phyloP scores from a whole-genome alignment of 257 asterid species.

The Ilex aquifolium region DNA sequence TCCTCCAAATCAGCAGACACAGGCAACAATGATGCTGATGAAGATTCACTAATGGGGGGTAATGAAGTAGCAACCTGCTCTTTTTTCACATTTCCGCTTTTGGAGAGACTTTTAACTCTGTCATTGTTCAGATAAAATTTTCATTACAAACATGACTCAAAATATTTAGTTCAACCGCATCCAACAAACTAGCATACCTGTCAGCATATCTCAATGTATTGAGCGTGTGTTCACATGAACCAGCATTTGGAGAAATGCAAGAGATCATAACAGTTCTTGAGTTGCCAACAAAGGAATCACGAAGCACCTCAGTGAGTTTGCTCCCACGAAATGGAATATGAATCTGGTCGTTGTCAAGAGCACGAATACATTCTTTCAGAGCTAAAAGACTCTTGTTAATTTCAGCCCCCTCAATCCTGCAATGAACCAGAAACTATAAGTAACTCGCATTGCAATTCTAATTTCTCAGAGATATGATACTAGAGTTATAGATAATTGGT shows the following conservation, averaged over 20 bases:
- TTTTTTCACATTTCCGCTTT: constrained; percentile 70
- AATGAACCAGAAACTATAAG: constrained; percentile 10
- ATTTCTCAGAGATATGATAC: too few species aligned
- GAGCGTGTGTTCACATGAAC: constrained; percentile 97
- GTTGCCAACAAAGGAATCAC: constrained; percentile 96
- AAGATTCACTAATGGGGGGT: constrained; percentile 47
- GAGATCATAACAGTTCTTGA: constrained; percentile 97
- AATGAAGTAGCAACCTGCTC: constrained; percentile 54
- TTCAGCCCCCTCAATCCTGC: constrained; percentile 99
- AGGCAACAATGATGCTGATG: constrained; percentile 46
- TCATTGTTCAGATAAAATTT: constrained; percentile 19
- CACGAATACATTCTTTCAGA: constrained; percentile 93
- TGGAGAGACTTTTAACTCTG: constrained; percentile 96
- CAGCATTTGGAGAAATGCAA: constrained; percentile 93
- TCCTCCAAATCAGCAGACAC: constrained; percentile 52
- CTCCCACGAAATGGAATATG: constrained; percentile 99
- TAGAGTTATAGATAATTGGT: too few species aligned
- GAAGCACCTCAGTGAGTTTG: constrained; percentile 95
- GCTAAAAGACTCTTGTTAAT: constrained; percentile 94
- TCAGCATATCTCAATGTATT: constrained; percentile 96
- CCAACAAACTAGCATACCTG: constrained; percentile 35
- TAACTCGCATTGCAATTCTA: constrained; percentile 7
- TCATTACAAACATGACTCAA: background rate
- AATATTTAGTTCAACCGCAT: background rate
- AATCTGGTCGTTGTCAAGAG: constrained; percentile 93